Conservation (phyloP, 306 rosid species). For the Sophora flavescens region DNA sequence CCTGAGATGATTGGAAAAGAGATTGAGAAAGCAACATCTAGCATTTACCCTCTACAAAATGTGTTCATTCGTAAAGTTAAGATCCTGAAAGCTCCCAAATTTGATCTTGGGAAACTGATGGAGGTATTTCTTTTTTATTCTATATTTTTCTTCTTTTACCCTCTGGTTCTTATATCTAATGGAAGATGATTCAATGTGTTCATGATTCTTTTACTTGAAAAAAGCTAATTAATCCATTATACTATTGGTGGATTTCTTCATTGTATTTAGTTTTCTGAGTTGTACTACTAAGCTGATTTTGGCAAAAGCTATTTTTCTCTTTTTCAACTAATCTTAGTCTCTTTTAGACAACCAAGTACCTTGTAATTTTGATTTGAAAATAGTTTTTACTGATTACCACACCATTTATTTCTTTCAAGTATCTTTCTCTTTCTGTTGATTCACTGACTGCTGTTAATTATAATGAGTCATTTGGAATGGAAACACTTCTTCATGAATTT, state of each 20-base stretch:
- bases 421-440: background rate
- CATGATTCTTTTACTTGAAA: background rate
- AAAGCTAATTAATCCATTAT: background rate
- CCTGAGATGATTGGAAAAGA: constrained; percentile 93
- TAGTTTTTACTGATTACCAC: background rate
- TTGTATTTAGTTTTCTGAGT: background rate
- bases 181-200: background rate
- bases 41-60: constrained; percentile 89
- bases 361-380: background rate
- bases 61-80: constrained; percentile 91
- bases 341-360: background rate
- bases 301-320: background rate
- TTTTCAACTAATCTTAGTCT: background rate
- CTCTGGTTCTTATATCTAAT: background rate
- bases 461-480: background rate
- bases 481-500: too few species aligned
- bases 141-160: background rate
- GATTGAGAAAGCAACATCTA: constrained; percentile 82
- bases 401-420: background rate
- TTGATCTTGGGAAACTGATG: constrained; percentile 93
- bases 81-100: constrained; percentile 95
- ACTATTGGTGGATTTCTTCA: background rate
- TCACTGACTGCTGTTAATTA: background rate
- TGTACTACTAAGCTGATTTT: background rate
- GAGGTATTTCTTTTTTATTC: constrained; percentile 59